These are phyloP conservation scores for Tolypocladium cylindrosporum DNA, from an alignment of 2,329 filamentous ascomycete genomes.

Conservation along the genomic window DNA sequence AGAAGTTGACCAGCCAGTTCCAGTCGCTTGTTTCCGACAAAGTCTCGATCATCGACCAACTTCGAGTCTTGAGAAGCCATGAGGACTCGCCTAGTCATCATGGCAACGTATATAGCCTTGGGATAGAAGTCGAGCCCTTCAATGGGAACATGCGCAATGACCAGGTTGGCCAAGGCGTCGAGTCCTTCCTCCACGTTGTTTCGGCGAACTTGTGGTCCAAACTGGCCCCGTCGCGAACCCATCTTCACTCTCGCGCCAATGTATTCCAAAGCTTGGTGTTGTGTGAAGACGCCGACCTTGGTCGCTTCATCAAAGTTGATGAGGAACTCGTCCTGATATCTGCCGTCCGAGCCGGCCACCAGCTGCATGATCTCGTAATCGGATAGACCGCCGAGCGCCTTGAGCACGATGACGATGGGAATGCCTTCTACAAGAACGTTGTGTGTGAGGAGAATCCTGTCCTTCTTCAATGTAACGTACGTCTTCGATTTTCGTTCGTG, in stretches of 20 bases:
- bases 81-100: constrained; percentile 93
- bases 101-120: constrained; percentile 92
- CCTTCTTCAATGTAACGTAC: constrained; percentile 90
- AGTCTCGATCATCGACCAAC: constrained; percentile 91
- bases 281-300: constrained; percentile 76
- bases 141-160: constrained; percentile 91
- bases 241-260: constrained; percentile 83
- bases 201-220: constrained; percentile 48
- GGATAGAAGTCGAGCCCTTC: constrained; percentile 87
- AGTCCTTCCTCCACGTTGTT: constrained; percentile 87
- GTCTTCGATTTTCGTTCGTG: constrained; percentile 97
- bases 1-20: constrained; percentile 92
- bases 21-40: constrained; percentile 93
- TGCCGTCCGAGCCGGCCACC: constrained; percentile 75
- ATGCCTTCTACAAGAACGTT: constrained; percentile 89
- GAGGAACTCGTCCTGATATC: constrained; percentile 89
- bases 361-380: constrained; percentile 92
- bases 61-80: constrained; percentile 88
- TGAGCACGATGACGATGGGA: constrained; percentile 88
- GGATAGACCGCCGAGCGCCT: constrained; percentile 85
- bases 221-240: constrained; percentile 55
- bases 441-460: constrained; percentile 78
- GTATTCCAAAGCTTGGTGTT: constrained; percentile 91
- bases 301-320: constrained; percentile 92
- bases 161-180: constrained; percentile 83